Base-by-base conservation (phyloP, 2,329 filamentous ascomycete species). In the Hirsutella thompsonii region DNA sequence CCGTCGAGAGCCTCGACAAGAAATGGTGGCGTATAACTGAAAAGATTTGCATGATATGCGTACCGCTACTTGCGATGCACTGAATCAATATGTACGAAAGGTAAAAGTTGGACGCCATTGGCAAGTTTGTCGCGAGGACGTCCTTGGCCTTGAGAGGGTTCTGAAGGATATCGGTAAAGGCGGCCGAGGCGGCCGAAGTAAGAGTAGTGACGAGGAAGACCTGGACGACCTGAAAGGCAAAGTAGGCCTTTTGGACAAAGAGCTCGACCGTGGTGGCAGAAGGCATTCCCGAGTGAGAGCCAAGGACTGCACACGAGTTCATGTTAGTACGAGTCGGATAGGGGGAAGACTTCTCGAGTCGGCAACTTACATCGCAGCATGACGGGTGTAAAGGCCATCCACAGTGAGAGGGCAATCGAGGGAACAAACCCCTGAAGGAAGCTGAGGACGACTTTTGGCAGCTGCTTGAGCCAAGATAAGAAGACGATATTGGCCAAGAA, bases 31-130 rank as follows among this genome's bases (percentile, higher is more conserved):
- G 56, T 6, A 66, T 47, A 0, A 96, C 71, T 14, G 87, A 86
- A 13, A 68, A 64, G 0, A 71, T 57, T 50, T 93, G 86, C 2
- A 93, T 69, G 5, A 96, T 61, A 1, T 83, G 74, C 37, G 80
- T 75, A 0, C 85, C 74, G 3, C 87, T 83, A 46, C 90, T 79
- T 1, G 81, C 81, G 43, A 96, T 61, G 28, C 90, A 93, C 60
- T 96, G 92, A 3, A 98, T 76, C 26, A 96, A 77, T 49, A 98
- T 93, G 64, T 96, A 98, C 0, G 62, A 86, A 18, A 96, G 81
- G 61, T 95, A 98, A 56, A 96, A 93, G 63, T 94, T 96, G 45
- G 88, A 89, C 0, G 87, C 80, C 42, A 76, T 80, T 16, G 92
- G 92, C 5, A 98, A 69, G 44, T 84, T 82, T 14, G 69, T 54